These are phyloP conservation scores for Fusarium haematococcum DNA, from an alignment of 2,329 filamentous ascomycete species.

Conservation along the genomic window DNA sequence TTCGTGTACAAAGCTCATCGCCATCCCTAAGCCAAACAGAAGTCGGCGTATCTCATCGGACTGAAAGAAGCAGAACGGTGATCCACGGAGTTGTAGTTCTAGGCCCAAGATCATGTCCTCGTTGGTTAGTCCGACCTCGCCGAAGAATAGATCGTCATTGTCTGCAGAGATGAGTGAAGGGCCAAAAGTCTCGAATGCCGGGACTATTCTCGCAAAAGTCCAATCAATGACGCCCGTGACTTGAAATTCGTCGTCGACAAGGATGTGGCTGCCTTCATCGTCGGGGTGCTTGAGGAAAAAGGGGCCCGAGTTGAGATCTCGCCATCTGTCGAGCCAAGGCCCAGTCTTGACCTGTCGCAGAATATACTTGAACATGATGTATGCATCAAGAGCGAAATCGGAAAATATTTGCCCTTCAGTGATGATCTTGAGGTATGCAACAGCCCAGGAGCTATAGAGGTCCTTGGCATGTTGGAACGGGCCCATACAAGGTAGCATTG, in stretches of 20 bases:
- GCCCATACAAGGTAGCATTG: slow-evolving; percentile 19
- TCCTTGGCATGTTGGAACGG: slow-evolving; percentile 16
- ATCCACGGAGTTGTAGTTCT: neutral
- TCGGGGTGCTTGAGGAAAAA: slow-evolving; percentile 60
- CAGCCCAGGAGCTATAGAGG: slow-evolving; percentile 36
- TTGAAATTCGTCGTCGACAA: slow-evolving; percentile 56
- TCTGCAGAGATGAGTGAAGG: slow-evolving; percentile 12
- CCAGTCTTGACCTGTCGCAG: slow-evolving; percentile 30
- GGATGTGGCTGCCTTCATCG: slow-evolving; percentile 59
- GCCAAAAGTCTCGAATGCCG: slow-evolving; percentile 20
- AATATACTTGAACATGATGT: slow-evolving; percentile 53
- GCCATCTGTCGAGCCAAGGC: slow-evolving; percentile 8
- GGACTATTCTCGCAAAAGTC: slow-evolving; percentile 18
- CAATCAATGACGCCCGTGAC: slow-evolving; percentile 51
- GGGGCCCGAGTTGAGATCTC: slow-evolving; percentile 15
- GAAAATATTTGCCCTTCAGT: slow-evolving; percentile 44
- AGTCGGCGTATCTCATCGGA: slow-evolving; percentile 37
- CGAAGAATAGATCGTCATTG: slow-evolving; percentile 1
- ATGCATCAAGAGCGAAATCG: slow-evolving; percentile 40
- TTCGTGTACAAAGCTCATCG: slow-evolving; percentile 12
- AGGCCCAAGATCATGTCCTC: slow-evolving; percentile 9
- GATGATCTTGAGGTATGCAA: slow-evolving; percentile 40
- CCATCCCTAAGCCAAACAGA: slow-evolving; percentile 34
- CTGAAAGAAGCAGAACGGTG: slow-evolving; percentile 20
- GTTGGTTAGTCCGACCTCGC: slow-evolving; percentile 3